Percentiles rank a stretch among this genome's conserved stretches.
These are phyloP conservation scores for Glutinoglossum americanum DNA, from an alignment of 495 filamentous ascomycete genomes.

Conservation along the genomic window DNA sequence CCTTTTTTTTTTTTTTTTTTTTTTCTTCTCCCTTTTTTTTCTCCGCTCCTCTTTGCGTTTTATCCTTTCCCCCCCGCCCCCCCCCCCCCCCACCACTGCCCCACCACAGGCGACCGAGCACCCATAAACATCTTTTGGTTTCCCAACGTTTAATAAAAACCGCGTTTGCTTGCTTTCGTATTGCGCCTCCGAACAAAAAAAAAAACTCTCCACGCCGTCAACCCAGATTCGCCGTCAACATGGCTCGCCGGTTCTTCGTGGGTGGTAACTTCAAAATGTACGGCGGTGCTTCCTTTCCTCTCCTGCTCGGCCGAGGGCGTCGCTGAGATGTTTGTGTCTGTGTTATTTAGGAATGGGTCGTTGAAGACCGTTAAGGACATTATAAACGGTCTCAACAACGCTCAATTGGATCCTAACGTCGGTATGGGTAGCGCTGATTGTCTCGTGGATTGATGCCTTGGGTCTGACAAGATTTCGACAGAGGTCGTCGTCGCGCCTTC, in stretches of 20 bases:
- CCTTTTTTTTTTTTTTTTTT: too few species aligned
- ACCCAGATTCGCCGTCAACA: conserved; percentile 14
- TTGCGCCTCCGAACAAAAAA: background rate
- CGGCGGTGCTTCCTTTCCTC: conserved; percentile 13
- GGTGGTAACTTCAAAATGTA: conserved; percentile 99
- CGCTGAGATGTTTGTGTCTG: conserved; percentile 3
- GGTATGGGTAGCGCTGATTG: conserved; percentile 26
- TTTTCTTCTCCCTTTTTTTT: background rate
- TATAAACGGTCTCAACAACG: conserved; percentile 65
- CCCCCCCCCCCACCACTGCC: background rate
- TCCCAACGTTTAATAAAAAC: too few species aligned
- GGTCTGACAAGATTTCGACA: conserved; percentile 15
- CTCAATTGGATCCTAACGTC: conserved; percentile 44
- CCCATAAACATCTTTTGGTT: too few species aligned
- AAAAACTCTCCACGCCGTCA: background rate
- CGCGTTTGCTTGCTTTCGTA: too few species aligned
- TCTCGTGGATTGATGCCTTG: background rate
- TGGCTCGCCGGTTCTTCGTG: conserved; percentile 97
- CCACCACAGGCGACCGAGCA: background rate
- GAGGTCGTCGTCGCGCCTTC: conserved; percentile 92
- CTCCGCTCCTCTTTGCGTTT: background rate
- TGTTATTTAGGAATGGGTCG: conserved; percentile 72
- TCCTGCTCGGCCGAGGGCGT: conserved; percentile 11
- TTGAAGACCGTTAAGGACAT: conserved; percentile 69
- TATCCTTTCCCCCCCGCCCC: background rate